Conservation (phyloP, 148 eudicot species). For the Polygonum maritimum region DNA sequence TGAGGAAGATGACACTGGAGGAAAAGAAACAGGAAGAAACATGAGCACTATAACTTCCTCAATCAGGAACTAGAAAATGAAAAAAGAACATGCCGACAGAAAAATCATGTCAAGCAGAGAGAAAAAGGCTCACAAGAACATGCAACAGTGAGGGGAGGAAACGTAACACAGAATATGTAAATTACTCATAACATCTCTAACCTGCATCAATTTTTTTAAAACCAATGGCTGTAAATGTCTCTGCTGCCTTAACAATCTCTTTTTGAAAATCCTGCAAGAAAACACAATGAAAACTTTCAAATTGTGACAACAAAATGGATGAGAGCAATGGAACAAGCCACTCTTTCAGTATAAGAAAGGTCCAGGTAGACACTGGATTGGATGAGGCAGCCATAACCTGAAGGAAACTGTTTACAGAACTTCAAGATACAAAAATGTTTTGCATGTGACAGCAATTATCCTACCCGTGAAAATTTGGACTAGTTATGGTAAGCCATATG, state of each 20-base stretch:
- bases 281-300: neutral
- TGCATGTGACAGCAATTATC: neutral
- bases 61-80: neutral
- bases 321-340: slow-evolving; percentile 2
- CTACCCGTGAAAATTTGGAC: neutral
- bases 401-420: neutral
- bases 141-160: neutral
- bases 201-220: slow-evolving; percentile 85
- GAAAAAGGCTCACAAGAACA: neutral
- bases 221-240: slow-evolving; percentile 71
- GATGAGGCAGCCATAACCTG: neutral
- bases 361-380: neutral
- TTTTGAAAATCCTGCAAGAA: slow-evolving; percentile 82
- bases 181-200: slow-evolving; percentile 14
- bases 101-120: neutral
- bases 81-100: neutral
- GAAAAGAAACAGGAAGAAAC: neutral
- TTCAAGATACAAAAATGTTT: neutral
- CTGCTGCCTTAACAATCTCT: slow-evolving; percentile 86
- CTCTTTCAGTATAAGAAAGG: neutral
- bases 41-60: no score
- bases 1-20: neutral
- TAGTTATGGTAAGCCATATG: neutral
- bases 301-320: neutral
- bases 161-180: neutral